Base-by-base conservation (phyloP, 192 early-diverging fungal species). In the Neocallimastix lanati region DNA sequence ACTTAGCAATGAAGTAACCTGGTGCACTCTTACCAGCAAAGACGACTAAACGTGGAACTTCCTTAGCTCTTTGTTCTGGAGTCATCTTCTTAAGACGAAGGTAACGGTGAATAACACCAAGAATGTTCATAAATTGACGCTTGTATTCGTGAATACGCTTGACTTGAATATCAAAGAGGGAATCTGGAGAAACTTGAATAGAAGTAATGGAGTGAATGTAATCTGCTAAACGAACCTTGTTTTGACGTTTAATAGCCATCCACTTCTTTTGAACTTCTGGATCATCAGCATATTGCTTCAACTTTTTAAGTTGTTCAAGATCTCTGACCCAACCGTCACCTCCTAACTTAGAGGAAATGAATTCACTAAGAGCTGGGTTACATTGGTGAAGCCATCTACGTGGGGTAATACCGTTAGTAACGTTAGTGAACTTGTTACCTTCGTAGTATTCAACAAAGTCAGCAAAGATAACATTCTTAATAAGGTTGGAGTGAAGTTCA, bases 141-240 rank as follows among this genome's bases (percentile, higher is more conserved):
- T 99, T 98, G 88, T 98, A 99, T 88, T 98, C 97, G 85, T 99
- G 97, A 82, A 98, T 93, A 86, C 97, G 93, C 88, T 97, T 99
- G 76, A 86, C 85, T 85, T 96, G 96, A 79, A 97, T 90, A 85
- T 99, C 97, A 86, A 99, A 99, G 81, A 98, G 85, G 6, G 96
- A 93, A 79, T 96, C 88, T 30, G 96, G 87, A 82, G 87, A 91
- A 38, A 98, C 94, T 25, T 87, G 83, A 77, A 97, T 88, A 35
- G 86, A 89, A 37, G 90, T 91, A 15, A 89, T 86, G 11, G 81
- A 82, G 78, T 90, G 88, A 80, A 99, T 96, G 82, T 94, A 91
- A 29, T 93, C 89, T 29, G 96, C 93, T 76, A 99, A 86, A 29
- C 96, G 92, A 67, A 86, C 88, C 88, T 99, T 99, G 90, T 97